A percentile compares a stretch with the other conserved stretches of the same genome.
phyloP scores from a whole-genome alignment of 2,329 filamentous ascomycete species.

The Penicillium sp. region DNA sequence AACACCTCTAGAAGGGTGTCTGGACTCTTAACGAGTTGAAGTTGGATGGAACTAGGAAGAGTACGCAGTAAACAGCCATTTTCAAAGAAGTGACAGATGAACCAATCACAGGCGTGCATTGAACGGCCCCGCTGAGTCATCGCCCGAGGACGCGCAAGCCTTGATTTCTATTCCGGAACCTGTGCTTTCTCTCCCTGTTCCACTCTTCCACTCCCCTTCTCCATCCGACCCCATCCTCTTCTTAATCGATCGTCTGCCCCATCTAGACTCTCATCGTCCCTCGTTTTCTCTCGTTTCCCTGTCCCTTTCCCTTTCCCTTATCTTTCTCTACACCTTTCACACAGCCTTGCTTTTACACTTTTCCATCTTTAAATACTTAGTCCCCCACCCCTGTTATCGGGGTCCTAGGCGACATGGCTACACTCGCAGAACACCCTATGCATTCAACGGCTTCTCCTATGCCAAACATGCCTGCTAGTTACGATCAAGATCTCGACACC shows the following conservation, averaged over 20 bases:
- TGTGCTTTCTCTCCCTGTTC: conserved; percentile 10
- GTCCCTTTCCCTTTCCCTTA: not conserved
- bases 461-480: conserved; percentile 31
- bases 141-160: conserved; percentile 33
- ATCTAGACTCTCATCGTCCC: conserved; percentile 7
- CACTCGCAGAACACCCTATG: conserved; percentile 34
- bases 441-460: conserved; percentile 29
- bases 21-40: no score
- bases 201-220: conserved; percentile 8
- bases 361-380: not conserved
- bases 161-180: conserved; percentile 14
- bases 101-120: conserved; percentile 2
- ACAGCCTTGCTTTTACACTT: not conserved
- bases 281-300: not conserved
- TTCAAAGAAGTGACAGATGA: conserved; percentile 2
- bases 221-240: conserved; percentile 14
- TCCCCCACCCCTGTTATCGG: conserved; percentile 1
- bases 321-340: not conserved
- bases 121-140: conserved; percentile 25
- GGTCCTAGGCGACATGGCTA: conserved; percentile 27
- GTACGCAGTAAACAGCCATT: conserved; percentile 8
- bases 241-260: conserved; percentile 3
- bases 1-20: not conserved
- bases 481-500: conserved; percentile 45
- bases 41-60: no score